phyloP scores from a whole-genome alignment of 1,284 basidiomycete genomes.

The Tilletia indica region DNA sequence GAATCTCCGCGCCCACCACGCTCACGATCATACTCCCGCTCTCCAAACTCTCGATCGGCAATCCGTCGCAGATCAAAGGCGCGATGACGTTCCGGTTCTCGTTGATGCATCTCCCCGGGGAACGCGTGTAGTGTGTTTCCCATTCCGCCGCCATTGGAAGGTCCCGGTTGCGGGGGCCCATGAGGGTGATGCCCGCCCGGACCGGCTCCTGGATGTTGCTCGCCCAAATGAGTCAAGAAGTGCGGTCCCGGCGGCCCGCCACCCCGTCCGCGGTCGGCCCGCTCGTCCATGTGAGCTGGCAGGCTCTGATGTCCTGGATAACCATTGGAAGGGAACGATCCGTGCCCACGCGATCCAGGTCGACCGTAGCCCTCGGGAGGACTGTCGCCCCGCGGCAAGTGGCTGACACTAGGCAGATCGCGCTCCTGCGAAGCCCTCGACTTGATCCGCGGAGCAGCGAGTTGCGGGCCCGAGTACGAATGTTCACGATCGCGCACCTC shows the following conservation, averaged over 20 bases:
- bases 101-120: neutral
- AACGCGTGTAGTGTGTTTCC: neutral
- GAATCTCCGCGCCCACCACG: neutral
- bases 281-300: slow-evolving; percentile 37
- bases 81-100: slow-evolving; percentile 2
- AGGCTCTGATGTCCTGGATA: slow-evolving; percentile 18
- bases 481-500: neutral
- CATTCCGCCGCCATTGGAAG: slow-evolving; percentile 3
- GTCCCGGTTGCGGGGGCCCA: neutral
- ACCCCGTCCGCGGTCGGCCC: slow-evolving; percentile 25
- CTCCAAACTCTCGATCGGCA: neutral
- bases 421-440: slow-evolving; percentile 27
- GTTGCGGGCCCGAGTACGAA: slow-evolving; percentile 31
- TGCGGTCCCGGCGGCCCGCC: too few relatives aligned
- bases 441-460: slow-evolving; percentile 29
- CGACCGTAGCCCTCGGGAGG: slow-evolving; percentile 36
- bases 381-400: slow-evolving; percentile 33
- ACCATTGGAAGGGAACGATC: neutral
- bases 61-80: neutral
- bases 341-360: slow-evolving; percentile 7
- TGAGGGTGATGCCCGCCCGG: neutral
- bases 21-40: neutral
- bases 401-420: slow-evolving; percentile 41
- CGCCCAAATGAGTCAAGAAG: too few relatives aligned
- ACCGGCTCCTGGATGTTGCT: too few relatives aligned